Base-by-base conservation (phyloP, 257 asterid genomes). In the Paulownia fortunei region DNA sequence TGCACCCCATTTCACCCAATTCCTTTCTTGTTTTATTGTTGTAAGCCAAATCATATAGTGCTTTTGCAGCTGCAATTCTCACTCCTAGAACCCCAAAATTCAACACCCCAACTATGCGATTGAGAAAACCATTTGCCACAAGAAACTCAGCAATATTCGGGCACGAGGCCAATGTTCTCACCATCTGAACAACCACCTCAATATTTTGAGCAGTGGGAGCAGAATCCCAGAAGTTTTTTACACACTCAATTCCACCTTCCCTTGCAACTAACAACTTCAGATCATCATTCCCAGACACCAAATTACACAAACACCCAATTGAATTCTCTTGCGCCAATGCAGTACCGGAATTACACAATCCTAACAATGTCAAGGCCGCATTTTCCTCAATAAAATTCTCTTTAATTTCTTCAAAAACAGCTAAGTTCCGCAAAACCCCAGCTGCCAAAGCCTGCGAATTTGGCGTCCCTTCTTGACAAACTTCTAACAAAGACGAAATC, bases 401-500 rank as follows among this genome's bases (percentile, higher is more conserved):
- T 46, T 83, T 93, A 26, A 88, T 84, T 24, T 91, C 98, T 0
- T 82, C 72, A 64, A 88, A 95, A 69, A 56, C 76, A 0, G 96
- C 91, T 65, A 95, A 74, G 44, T 86, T 87, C 18, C 90, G 79
- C 41, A 95, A 49, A 37, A 93, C 92, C 32, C 90, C 87, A 19
- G 96, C 98, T 32, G 99, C 96, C 49, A 86, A 70, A 4, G 98
- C 99, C 69, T 95, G 99, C 7, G 97, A 95, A 86, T 73, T 87
- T 0, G 97, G 98, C 0, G 98, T 93, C 6, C 99, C 99, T 32
- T 76, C 71, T 72, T 84, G 86, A 32, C 99, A 95, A 74, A 95
- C 86, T 46, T 91, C 96, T 37, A 95, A 42, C 76, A 95, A 70
- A 2, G 97, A 87, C 1, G 96, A 89, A 80, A 95, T 82, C 36